These are phyloP conservation scores for Diversispora epigaea DNA, from an alignment of 192 early-diverging fungal genomes.

Conservation along the genomic window DNA sequence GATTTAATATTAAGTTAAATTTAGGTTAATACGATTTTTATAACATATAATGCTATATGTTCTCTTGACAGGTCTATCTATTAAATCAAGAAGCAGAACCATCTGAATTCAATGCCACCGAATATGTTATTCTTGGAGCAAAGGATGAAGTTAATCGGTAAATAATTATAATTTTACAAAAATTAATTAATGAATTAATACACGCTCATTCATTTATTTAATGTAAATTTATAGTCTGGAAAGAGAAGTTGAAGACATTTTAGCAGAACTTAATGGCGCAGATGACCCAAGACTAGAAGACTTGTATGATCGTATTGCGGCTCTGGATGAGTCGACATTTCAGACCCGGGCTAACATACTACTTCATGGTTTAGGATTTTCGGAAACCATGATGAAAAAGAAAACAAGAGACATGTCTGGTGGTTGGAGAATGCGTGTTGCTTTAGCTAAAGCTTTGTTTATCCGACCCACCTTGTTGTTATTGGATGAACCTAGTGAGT, in stretches of 20 bases:
- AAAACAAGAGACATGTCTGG: slow-evolving; percentile 96
- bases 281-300: slow-evolving; percentile 89
- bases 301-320: slow-evolving; percentile 95
- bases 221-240: slow-evolving; percentile 60
- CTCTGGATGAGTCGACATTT: slow-evolving; percentile 91
- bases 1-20: too few species aligned
- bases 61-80: slow-evolving; percentile 68
- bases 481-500: slow-evolving; percentile 87
- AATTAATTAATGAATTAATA: neutral
- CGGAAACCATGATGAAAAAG: slow-evolving; percentile 81
- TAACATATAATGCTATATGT: neutral
- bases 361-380: slow-evolving; percentile 93
- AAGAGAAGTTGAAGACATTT: slow-evolving; percentile 85
- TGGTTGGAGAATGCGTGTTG: slow-evolving; percentile 99
- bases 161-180: neutral
- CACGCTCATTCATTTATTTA: neutral
- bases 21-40: neutral
- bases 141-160: slow-evolving; percentile 81
- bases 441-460: slow-evolving; percentile 94
- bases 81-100: slow-evolving; percentile 95
- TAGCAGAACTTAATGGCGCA: slow-evolving; percentile 73
- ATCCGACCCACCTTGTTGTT: slow-evolving; percentile 84
- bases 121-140: slow-evolving; percentile 89
- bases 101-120: slow-evolving; percentile 85
- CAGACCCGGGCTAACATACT: slow-evolving; percentile 88